A percentile compares a stretch with the other conserved stretches of the same genome.
Evolutionary conservation across 1,284 basidiomycete genomes (phyloP).

Genomic region (Malassezia arunalokei): DNA sequence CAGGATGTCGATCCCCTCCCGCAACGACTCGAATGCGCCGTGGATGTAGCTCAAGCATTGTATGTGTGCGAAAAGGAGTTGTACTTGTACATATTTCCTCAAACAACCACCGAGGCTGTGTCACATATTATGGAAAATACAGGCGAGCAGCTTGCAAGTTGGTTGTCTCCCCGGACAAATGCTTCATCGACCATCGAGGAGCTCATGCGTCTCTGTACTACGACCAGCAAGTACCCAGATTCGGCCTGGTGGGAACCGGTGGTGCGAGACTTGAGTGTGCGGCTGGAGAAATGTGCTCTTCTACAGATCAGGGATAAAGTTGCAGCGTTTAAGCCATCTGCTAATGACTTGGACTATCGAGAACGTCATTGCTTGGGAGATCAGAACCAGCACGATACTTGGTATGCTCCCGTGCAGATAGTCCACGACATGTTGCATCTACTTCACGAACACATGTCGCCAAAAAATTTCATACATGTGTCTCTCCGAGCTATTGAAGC

Average conservation of each 20-base stretch:
- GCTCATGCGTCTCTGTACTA: no score
- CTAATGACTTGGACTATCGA: neutral
- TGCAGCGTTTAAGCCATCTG: neutral
- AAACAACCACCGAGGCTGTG: neutral
- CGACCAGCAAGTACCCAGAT: neutral
- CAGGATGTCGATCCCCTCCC: neutral
- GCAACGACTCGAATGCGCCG: neutral
- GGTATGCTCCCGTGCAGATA: conserved; percentile 12
- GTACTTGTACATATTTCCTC: neutral
- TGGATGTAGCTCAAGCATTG: neutral
- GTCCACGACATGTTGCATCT: neutral
- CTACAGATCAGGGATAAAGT: neutral
- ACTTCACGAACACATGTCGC: neutral
- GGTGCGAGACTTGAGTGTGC: neutral
- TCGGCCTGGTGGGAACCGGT: conserved; percentile 2
- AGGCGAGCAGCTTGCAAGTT: neutral
- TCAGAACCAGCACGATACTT: neutral
- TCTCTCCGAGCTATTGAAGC: neutral
- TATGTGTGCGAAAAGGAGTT: neutral
- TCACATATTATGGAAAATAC: neutral
- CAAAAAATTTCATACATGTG: neutral
- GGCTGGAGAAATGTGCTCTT: neutral
- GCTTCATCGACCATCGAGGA: no score
- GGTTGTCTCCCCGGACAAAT: neutral
- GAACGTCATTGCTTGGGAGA: neutral